Percentiles rank a stretch among this genome's conserved stretches.
Conservation (phyloP, 2,329 filamentous ascomycete species). For the Monilinia aucupariae region DNA sequence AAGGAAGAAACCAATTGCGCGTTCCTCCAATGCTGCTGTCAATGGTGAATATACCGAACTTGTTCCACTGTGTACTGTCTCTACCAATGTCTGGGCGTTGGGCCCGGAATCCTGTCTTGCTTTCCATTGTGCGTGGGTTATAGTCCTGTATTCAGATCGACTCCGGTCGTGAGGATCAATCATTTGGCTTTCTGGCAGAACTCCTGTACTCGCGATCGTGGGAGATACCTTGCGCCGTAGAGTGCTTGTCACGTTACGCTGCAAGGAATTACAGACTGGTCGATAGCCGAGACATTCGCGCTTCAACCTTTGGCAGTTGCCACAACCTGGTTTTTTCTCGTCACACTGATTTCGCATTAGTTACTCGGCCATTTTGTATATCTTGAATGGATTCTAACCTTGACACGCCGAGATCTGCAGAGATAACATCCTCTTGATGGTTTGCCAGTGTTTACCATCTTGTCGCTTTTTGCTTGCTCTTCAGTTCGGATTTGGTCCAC, state of each 20-base stretch:
- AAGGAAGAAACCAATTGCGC: conserved; percentile 15
- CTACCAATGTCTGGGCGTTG: not conserved
- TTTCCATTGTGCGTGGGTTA: not conserved
- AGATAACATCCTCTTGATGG: conserved; percentile 21
- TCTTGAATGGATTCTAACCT: conserved; percentile 9
- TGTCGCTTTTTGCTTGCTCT: not conserved
- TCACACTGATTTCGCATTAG: conserved; percentile 8
- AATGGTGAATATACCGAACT: not conserved
- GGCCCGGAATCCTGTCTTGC: conserved; percentile 4
- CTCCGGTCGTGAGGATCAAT: not conserved
- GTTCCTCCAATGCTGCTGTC: conserved; percentile 14
- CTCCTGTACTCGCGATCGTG: not conserved
- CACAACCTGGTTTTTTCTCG: conserved; percentile 28
- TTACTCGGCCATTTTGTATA: not conserved
- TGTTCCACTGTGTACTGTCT: conserved; percentile 10
- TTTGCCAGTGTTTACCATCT: conserved; percentile 15
- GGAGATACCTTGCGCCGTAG: not conserved
- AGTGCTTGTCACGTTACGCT: conserved; percentile 5
- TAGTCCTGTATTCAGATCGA: not conserved
- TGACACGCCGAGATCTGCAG: conserved; percentile 22
- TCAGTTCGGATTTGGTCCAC: not conserved
- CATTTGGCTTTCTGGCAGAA: not conserved
- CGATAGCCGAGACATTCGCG: conserved; percentile 14
- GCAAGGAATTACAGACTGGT: conserved; percentile 9
- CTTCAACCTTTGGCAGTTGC: conserved; percentile 14